A percentile compares a stretch with the other conserved stretches of the same genome.
Conservation (phyloP, 2,329 filamentous ascomycete genomes). For the Pseudopithomyces maydicus region DNA sequence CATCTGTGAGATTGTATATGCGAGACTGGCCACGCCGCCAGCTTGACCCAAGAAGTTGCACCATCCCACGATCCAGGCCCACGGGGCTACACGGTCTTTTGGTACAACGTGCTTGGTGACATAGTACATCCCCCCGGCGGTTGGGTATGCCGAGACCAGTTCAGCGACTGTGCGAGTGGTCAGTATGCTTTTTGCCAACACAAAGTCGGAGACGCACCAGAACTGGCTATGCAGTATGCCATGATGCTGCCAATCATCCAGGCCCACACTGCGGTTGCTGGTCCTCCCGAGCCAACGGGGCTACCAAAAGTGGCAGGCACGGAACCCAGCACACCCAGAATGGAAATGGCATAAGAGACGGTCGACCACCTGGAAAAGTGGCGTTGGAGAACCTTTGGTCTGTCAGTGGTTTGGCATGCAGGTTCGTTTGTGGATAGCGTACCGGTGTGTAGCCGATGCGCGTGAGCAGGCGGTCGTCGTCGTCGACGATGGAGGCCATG, state of each 20-base stretch:
- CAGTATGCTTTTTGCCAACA: not conserved
- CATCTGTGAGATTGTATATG: constrained; percentile 69
- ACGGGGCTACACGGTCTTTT: constrained; percentile 63
- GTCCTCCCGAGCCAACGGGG: constrained; percentile 64
- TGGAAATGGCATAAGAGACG: constrained; percentile 69
- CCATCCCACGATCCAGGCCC: constrained; percentile 71
- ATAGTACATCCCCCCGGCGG: constrained; percentile 71
- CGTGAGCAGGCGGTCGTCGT: constrained; percentile 64
- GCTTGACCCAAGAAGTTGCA: constrained; percentile 69
- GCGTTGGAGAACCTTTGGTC: constrained; percentile 60
- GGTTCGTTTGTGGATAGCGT: constrained; percentile 16
- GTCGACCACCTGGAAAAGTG: constrained; percentile 72
- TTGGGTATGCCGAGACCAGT: constrained; percentile 69
- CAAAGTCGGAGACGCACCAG: constrained; percentile 45
- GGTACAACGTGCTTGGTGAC: constrained; percentile 70
- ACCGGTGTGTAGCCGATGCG: constrained; percentile 69
- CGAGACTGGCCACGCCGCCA: constrained; percentile 65
- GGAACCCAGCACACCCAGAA: constrained; percentile 68
- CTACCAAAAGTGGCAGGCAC: constrained; percentile 67
- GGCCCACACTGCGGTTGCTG: constrained; percentile 68
- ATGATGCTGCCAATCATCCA: constrained; percentile 69
- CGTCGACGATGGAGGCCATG: constrained; percentile 60
- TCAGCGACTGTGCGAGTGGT: constrained; percentile 58
- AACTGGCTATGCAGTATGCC: constrained; percentile 68
- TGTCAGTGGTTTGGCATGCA: constrained; percentile 20